A percentile compares a stretch with the other conserved stretches of the same genome.
Evolutionary conservation across 345 rosid species (phyloP).

Genomic region (Iberis pinnata): DNA sequence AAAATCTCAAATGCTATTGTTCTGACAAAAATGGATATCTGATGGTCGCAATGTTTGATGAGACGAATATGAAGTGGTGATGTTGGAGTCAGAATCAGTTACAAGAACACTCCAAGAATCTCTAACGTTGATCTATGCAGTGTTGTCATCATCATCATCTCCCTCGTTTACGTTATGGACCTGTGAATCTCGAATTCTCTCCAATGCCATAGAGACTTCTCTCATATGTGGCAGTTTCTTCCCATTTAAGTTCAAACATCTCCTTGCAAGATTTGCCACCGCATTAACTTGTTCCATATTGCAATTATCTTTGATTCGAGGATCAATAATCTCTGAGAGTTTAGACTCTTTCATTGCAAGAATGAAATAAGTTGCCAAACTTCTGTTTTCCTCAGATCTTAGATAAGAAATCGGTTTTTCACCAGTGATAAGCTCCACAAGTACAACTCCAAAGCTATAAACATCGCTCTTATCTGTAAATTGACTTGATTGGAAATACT

Average conservation of each 20-base stretch:
- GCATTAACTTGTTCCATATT: constrained; percentile 16
- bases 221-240: constrained; percentile 28
- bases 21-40: too few relatives aligned
- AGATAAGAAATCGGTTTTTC: constrained; percentile 3
- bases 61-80: neutral
- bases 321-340: constrained; percentile 9
- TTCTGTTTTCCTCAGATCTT: constrained; percentile 11
- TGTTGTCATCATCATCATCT: neutral
- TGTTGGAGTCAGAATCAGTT: neutral
- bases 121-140: neutral
- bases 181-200: constrained; percentile 19
- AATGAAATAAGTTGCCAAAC: constrained; percentile 22
- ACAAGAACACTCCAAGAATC: neutral
- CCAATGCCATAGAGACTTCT: constrained; percentile 11
- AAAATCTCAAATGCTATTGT: too few relatives aligned
- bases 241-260: constrained; percentile 33
- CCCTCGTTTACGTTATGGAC: neutral
- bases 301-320: constrained; percentile 12
- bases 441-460: constrained; percentile 80
- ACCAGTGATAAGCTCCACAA: constrained; percentile 53
- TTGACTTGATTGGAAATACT: constrained; percentile 33
- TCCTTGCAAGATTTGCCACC: constrained; percentile 30
- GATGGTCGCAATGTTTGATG: neutral
- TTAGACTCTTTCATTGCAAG: constrained; percentile 16
- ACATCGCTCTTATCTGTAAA: constrained; percentile 47